Base-by-base conservation (phyloP, 371 early-diverging fungal genomes). In the Vairimorpha ceranae region DNA sequence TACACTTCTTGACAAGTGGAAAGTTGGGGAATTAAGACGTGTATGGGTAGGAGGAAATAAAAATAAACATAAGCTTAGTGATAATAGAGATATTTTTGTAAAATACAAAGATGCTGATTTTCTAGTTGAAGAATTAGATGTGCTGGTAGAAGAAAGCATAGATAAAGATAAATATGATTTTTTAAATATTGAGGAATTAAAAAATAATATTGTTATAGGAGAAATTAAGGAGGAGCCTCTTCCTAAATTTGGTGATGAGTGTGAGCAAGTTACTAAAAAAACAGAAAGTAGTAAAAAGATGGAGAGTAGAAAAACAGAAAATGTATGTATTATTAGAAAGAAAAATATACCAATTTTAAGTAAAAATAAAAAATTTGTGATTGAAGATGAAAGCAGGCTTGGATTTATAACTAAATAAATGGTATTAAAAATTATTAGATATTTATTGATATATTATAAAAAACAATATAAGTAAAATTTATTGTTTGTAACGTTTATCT, bases 11-110 rank as follows among this genome's bases (percentile, higher is more conserved):
- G 77, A 80, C 64, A 65, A 29, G 23, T 77, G 77, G 81, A 71
- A 7, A 15, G n/a, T 66, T 27, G 64, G 65, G 29, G 80, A 80
- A 36, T 38, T 80, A 30, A n/a, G 77, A 30, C 43, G 77, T 27
- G 48, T 80, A 45, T 64, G 52, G 61, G 74, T 74, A 15, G 67
- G 72, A 41, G 80, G 80, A 35, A 80, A 80, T 58, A 48, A 65
- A 61, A 56, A 45, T 14, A 48, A 51, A 12, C 35, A 70, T n/a
- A 43, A 63, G 29, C 33, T 78, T 21, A 58, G 54, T 12, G 51
- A 61, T 14, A 38, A 33, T 36, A 19, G 30, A 43, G 71, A 75
- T 65, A n/a, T 76, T 45, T 21, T n/a, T 6, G 6, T 46, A 15
- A 79, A 76, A 58, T 79, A 79, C 46, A 59, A 45, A 63, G 63